Evolutionary conservation across 176 grass and related monocot genomes (phyloP), one percentile per base, ranked within the genome.

Genomic region (Musa itinerans): DNA sequence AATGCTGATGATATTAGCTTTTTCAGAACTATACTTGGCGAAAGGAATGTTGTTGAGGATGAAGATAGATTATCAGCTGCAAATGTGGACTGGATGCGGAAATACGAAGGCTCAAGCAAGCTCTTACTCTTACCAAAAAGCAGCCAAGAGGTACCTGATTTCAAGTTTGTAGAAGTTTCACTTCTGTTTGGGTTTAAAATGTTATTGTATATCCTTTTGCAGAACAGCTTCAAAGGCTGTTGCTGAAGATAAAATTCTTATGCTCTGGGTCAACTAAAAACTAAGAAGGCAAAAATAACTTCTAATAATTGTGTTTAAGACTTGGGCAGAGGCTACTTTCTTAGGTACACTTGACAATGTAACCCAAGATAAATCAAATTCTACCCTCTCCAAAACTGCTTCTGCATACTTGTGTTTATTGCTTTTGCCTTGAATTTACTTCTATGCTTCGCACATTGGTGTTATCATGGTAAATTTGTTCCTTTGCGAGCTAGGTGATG

Each of bases 81-180:
- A 80, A 96, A 97, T 54, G 72, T 82, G 49, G 93, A 97, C 68
- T 97, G 93, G 93, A 86, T 92, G 87, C 77, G 87, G 25, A 97
- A 90, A 81, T 97, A 97, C 74, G 90, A 73, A 70, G 93, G 93
- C 50, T 48, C 87, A 75, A 92, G 93, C 77, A 87, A 83, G 74
- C 83, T 97, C 78, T 53, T 92, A 53, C 93, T 97, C 71, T 81
- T 97, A 86, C 89, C 93, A 68, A 92, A 83, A 84, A 88, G 52
- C 81, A 87, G 83, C 81, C 25, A 76, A 71, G 87, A 97, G 89
- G 89, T 92, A 79, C 59, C 26, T 69, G 7, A 49, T 67, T 68
- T 72, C 11, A 64, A 71, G 61, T 71, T 34, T 65, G 65, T 17
- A 43, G 17, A 17, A 19, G 6, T 34, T 68, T 69, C 20, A 57